Conservation (phyloP, 1,284 basidiomycete genomes). For the Cerrena zonata region DNA sequence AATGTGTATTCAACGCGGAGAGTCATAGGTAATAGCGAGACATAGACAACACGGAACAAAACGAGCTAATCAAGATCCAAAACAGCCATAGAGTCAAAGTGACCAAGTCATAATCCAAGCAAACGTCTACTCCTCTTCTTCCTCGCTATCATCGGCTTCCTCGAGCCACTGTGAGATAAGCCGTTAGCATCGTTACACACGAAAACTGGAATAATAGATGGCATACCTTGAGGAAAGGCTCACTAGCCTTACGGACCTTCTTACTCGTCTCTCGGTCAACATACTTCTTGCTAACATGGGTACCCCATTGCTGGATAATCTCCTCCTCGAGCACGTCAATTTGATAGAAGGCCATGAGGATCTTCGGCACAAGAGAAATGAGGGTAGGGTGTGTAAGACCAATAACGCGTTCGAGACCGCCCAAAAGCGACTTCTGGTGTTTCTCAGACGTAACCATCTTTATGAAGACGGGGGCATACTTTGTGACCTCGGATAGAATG, state of each 20-base stretch:
- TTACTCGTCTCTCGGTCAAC: slow-evolving; percentile 94
- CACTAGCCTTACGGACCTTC: slow-evolving; percentile 91
- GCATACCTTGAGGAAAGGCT: slow-evolving; percentile 81
- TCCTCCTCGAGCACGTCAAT: slow-evolving; percentile 91
- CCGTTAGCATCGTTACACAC: slow-evolving; percentile 3
- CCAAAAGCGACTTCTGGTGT: slow-evolving; percentile 90
- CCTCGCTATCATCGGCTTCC: slow-evolving; percentile 41
- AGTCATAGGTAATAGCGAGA: too few relatives aligned
- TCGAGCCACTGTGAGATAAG: slow-evolving; percentile 41
- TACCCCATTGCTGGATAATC: slow-evolving; percentile 87
- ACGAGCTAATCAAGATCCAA: neutral
- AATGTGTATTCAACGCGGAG: neutral
- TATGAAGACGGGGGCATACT: slow-evolving; percentile 70
- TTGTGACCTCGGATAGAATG: slow-evolving; percentile 68
- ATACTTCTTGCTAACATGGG: slow-evolving; percentile 96
- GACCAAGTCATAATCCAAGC: too few relatives aligned
- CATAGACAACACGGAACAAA: neutral
- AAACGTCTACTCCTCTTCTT: slow-evolving; percentile 25
- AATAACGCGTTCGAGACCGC: slow-evolving; percentile 81
- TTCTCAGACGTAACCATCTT: slow-evolving; percentile 86
- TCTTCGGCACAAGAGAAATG: slow-evolving; percentile 72
- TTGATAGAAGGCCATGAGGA: slow-evolving; percentile 94
- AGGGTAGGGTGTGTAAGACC: slow-evolving; percentile 68
- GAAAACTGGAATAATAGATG: neutral
- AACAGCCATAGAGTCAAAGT: neutral